Base-by-base conservation (phyloP, 257 asterid genomes). In the Haberlea rhodopensis region DNA sequence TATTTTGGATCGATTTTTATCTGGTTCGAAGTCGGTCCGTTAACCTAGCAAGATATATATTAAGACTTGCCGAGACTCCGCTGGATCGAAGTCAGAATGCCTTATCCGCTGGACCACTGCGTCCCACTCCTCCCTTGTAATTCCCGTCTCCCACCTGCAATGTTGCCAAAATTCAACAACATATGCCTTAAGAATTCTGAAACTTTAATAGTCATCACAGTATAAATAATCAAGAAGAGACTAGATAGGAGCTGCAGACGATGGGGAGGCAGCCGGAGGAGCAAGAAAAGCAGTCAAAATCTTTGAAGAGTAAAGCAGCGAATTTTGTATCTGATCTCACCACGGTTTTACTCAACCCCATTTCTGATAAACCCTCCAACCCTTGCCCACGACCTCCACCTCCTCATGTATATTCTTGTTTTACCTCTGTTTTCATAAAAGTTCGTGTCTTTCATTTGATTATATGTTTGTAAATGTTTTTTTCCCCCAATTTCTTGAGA, bases 261-360 rank as follows among this genome's bases (percentile, higher is more conserved):
- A 80, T 80, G 85, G 78, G 78, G 66, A 59, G 56, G 67, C 63
- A 76, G 68, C 66, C n/a, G n/a, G n/a, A 76, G 63, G 72, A 78
- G 51, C 80, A 70, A n/a, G 71, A 76, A 54, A 53, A 65, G 71
- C 68, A 55, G 69, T 60, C 70, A 16, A 75, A 70, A 75, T 88
- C 96, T 8, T 69, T 85, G 75, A 84, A 87, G 85, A 87, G 88
- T 71, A 92, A 90, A 92, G 97, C 99, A 34, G 89, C 75, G n/a
- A 91, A 89, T 79, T 80, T 89, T 72, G 96, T 92, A 19, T 87
- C 97, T 73, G 97, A 87, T 86, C 87, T 92, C 54, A 83, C 98
- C 57, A 86, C 96, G 56, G 85, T 85, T 70, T 76, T 87, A 48
- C 86, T 89, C 73, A 89, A 84, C 73, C 97, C 97, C 29, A 81